These are phyloP conservation scores for Stygiomarasmius scandens DNA, from an alignment of 1,284 basidiomycete genomes.

Conservation along the genomic window DNA sequence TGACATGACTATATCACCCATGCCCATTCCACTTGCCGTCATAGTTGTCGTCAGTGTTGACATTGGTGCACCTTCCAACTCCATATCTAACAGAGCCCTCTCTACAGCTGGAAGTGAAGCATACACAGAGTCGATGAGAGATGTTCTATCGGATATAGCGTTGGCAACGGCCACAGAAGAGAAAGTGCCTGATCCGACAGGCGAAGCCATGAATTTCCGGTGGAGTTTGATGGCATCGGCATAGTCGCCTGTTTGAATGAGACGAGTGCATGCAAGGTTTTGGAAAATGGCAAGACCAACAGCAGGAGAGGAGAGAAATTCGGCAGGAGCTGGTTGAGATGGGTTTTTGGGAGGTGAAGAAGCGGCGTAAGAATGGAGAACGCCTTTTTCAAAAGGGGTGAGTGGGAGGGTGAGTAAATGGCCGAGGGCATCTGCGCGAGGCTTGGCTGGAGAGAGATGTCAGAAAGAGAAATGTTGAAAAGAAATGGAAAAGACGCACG, in stretches of 20 bases:
- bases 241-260: constrained; percentile 77
- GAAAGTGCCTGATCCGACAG: constrained; percentile 10
- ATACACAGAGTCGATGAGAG: not conserved
- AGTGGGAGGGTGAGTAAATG: constrained; percentile 67
- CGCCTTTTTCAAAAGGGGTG: constrained; percentile 60
- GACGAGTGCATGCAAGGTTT: constrained; percentile 79
- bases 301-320: constrained; percentile 40
- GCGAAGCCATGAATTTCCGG: constrained; percentile 54
- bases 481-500: constrained; percentile 49
- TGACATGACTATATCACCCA: not conserved
- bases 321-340: constrained; percentile 35
- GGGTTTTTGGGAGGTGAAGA: constrained; percentile 35
- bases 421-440: constrained; percentile 56
- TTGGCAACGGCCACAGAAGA: constrained; percentile 1
- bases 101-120: constrained; percentile 9
- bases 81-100: constrained; percentile 1
- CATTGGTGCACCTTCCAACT: constrained; percentile 2
- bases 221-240: constrained; percentile 77
- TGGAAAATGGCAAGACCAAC: constrained; percentile 59
- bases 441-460: constrained; percentile 46
- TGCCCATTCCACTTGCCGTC: not conserved
- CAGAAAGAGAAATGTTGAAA: not conserved
- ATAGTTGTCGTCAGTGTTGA: constrained; percentile 1
- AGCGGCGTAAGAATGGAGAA: constrained; percentile 59
- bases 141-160: constrained; percentile 12